Evolutionary conservation across 2,329 filamentous ascomycete species (phyloP), one percentile per base, ranked within the genome.

Genomic region (Berkeleyomyces basicola): DNA sequence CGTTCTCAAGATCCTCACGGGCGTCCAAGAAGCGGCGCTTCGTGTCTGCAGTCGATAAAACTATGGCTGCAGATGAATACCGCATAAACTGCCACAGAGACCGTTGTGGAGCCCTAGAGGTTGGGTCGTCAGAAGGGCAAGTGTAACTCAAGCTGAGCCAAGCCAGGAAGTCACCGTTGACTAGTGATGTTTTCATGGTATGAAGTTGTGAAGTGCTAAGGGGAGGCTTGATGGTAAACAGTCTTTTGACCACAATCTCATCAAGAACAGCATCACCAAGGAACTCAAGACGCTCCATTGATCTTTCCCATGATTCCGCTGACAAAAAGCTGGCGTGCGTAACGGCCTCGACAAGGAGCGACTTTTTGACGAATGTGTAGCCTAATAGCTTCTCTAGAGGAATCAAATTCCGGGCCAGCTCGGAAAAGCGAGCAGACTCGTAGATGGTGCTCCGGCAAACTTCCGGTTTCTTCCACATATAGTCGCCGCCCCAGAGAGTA

Each of bases 201-300:
- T 95, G 90, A 82, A 97, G 88, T n/a, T 80, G 74, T 2, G 77
- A 69, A 58, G 80, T 75, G 0, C 72, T 63, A 0, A 82, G 69
- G 2, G 78, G 73, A 0, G 74, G 73, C 1, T 70, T 67, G 10
- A 71, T 67, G 2, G 70, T 68, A 70, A 82, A 87, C 4, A 92
- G 73, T n/a, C 74, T 77, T 0, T 74, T 76, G 6, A 88, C 83
- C 58, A 96, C 76, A 62, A 96, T 76, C 67, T 84, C 80, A 72
- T 97, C 92, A 0, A 97, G 81, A 2, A 96, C 77, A 0, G 90
- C 82, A 68, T 97, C 92, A 0, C 92, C 92, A 0, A 96, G 75
- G 68, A 93, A 96, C 69, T 96, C 92, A 0, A 96, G 79, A 0
- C 90, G 82, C 67, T 96, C 87, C 10, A 83, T 78, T 0, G 74